Conservation (phyloP, 306 rosid species). For the Quercus aquifolioides region DNA sequence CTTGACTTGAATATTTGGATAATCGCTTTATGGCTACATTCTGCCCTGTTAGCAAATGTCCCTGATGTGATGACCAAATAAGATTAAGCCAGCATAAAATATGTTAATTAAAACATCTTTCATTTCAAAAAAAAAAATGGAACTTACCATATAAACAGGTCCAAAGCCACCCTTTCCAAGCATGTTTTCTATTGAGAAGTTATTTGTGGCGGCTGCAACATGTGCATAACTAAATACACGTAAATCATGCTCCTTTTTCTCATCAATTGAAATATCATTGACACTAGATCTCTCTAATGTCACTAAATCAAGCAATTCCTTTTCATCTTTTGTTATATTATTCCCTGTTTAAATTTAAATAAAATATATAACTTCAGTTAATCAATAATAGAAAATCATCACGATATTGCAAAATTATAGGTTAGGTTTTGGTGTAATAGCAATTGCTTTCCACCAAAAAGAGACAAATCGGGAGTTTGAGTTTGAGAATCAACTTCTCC, state of each 20-base stretch:
- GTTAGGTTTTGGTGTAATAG: too few relatives aligned
- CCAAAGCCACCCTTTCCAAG: conserved; percentile 37
- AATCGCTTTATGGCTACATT: conserved; percentile 13
- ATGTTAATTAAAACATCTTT: too few relatives aligned
- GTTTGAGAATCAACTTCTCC: too few relatives aligned
- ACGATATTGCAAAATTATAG: too few relatives aligned
- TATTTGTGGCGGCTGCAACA: conserved; percentile 21
- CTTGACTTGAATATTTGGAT: conserved; percentile 27
- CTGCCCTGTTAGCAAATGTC: not conserved
- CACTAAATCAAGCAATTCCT: not conserved
- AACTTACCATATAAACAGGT: conserved; percentile 30
- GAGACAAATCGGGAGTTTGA: too few relatives aligned
- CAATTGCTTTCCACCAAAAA: too few relatives aligned
- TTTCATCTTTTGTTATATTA: not conserved
- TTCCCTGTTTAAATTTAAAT: not conserved
- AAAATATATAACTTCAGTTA: not conserved
- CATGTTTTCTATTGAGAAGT: conserved; percentile 19
- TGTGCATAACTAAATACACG: not conserved
- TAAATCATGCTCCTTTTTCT: not conserved
- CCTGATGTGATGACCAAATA: not conserved
- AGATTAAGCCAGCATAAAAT: not conserved
- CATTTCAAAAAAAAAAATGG: not conserved
- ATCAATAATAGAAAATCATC: too few relatives aligned
- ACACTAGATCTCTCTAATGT: not conserved
- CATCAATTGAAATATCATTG: not conserved